These are phyloP conservation scores for Byssochlamys sp. DNA, from an alignment of 2,329 filamentous ascomycete genomes.

Conservation along the genomic window DNA sequence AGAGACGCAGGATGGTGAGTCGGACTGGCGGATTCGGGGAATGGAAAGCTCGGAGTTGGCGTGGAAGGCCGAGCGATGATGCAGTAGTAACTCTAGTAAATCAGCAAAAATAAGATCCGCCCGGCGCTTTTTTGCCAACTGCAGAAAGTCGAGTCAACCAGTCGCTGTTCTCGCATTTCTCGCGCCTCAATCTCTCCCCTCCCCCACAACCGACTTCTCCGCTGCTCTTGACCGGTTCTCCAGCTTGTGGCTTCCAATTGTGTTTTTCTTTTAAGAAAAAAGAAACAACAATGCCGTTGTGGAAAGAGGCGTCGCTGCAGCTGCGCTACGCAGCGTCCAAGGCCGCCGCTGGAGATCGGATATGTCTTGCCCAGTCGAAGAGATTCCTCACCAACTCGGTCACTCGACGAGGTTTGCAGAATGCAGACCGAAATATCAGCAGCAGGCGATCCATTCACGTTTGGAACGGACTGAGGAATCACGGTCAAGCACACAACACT, in stretches of 20 bases:
- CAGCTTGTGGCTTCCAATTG: background rate
- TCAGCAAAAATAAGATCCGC: background rate
- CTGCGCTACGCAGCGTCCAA: conserved; percentile 45
- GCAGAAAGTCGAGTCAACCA: background rate
- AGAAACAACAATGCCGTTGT: conserved; percentile 20
- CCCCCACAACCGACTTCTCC: background rate
- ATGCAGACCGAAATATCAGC: conserved; percentile 8
- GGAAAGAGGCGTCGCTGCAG: conserved; percentile 23
- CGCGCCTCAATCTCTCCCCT: background rate
- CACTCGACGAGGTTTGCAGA: conserved; percentile 10
- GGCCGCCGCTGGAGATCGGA: conserved; percentile 47
- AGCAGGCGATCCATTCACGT: conserved; percentile 6
- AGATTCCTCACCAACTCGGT: conserved; percentile 19
- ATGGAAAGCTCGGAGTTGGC: background rate
- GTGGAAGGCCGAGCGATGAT: background rate
- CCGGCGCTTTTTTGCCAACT: background rate
- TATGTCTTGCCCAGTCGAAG: conserved; percentile 19
- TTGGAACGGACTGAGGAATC: conserved; percentile 2
- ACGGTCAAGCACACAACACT: conserved; percentile 13
- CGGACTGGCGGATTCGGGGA: background rate
- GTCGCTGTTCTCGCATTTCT: background rate
- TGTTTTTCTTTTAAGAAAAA: background rate
- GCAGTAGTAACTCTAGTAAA: background rate
- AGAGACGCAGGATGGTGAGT: conserved; percentile 5
- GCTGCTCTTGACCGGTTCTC: background rate